Evolutionary conservation across 192 early-diverging fungal species (phyloP).

Genomic region (Backusella sp.): DNA sequence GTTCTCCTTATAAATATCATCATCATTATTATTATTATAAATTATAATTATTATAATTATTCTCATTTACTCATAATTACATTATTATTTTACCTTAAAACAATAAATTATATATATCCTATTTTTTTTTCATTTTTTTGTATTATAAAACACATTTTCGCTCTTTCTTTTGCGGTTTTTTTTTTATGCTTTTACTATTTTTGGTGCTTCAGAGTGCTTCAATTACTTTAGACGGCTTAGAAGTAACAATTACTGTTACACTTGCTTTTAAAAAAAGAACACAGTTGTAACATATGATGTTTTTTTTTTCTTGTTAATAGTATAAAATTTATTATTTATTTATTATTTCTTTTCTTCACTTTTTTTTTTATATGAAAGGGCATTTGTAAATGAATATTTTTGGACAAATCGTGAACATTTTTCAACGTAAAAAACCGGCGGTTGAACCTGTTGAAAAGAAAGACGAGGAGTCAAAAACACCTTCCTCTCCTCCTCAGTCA

Average conservation of each 20-base stretch:
- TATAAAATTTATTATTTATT: background rate
- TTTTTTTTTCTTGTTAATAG: background rate
- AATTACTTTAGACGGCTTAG: background rate
- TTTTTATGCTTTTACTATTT: background rate
- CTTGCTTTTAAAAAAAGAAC: background rate
- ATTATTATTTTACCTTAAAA: background rate
- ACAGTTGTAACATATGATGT: slow-evolving; percentile 2
- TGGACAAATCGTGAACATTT: background rate
- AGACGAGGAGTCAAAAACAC: background rate
- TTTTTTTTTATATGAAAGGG: background rate
- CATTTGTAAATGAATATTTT: background rate
- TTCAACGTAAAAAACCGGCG: background rate
- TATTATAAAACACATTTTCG: background rate
- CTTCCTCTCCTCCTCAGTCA: background rate
- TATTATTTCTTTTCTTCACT: background rate
- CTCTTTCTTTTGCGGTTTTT: background rate
- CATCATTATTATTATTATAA: background rate
- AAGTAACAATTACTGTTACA: background rate
- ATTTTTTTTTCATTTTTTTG: background rate
- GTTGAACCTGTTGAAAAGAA: slow-evolving; percentile 7
- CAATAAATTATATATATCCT: background rate
- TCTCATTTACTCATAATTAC: background rate
- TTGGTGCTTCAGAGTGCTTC: background rate
- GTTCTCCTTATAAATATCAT: background rate
- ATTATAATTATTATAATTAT: background rate